Conservation (phyloP, 306 rosid genomes). For the Mimosa pudica region DNA sequence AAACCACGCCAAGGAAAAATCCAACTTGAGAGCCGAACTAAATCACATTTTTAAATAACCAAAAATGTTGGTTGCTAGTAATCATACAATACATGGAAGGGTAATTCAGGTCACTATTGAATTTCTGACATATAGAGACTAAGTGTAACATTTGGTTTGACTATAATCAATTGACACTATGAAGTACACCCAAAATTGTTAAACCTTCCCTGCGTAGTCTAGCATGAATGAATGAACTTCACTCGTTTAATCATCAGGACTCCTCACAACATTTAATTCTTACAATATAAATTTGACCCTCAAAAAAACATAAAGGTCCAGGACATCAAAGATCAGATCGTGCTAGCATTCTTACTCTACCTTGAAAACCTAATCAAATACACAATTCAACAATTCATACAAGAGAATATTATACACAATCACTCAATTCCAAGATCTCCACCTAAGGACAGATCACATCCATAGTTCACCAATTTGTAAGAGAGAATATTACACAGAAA, state of each 20-base stretch:
- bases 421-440: not conserved
- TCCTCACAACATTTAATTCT: not conserved
- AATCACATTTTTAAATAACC: not conserved
- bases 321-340: not conserved
- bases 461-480: not conserved
- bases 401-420: not conserved
- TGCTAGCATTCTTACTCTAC: too few relatives aligned
- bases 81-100: not conserved
- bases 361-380: not conserved
- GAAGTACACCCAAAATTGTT: not conserved
- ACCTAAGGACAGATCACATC: not conserved
- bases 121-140: not conserved
- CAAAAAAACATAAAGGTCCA: not conserved
- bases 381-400: not conserved
- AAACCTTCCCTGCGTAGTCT: not conserved
- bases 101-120: not conserved
- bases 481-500: not conserved
- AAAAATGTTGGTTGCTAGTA: not conserved
- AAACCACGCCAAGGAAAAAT: not conserved
- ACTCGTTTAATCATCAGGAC: not conserved
- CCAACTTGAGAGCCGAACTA: not conserved
- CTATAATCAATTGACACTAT: not conserved
- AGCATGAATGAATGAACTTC: not conserved
- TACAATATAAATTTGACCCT: not conserved
- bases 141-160: not conserved